Conservation (phyloP, 768 basidiomycete genomes). For the Xanthoconium purpureum region DNA sequence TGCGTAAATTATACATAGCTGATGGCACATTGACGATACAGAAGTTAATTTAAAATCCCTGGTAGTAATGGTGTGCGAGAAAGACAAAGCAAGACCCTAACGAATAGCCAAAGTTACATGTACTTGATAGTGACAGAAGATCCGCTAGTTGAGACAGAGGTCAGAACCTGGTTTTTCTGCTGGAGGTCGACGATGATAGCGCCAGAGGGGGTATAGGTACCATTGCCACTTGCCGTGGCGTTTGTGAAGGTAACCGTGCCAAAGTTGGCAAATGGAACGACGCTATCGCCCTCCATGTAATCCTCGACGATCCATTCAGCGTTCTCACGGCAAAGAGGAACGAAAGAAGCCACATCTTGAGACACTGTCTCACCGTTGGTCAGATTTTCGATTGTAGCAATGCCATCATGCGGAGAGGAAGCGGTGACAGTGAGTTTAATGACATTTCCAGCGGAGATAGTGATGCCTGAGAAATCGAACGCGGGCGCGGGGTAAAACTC, state of each 20-base stretch:
- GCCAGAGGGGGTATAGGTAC: not conserved
- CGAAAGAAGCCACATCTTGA: not conserved
- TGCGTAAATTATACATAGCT: too few species aligned
- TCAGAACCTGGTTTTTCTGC: constrained; percentile 4
- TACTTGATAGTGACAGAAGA: not conserved
- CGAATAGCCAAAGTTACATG: not conserved
- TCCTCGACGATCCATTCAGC: constrained; percentile 16
- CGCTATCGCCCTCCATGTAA: not conserved
- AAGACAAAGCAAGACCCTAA: too few species aligned
- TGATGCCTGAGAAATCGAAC: not conserved
- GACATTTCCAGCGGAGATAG: constrained; percentile 7
- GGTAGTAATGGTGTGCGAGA: too few species aligned
- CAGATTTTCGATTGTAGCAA: not conserved
- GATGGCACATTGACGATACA: too few species aligned
- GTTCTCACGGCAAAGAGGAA: not conserved
- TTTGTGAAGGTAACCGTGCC: constrained; percentile 1
- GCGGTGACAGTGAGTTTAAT: constrained; percentile 2
- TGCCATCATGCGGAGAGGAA: not conserved
- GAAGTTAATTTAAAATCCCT: too few species aligned
- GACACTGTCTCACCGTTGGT: not conserved
- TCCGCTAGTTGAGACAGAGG: not conserved
- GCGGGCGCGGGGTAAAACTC: not conserved
- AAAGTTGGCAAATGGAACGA: constrained; percentile 4
- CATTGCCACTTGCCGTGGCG: not conserved
- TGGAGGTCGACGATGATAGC: not conserved